A percentile compares a stretch with the other conserved stretches of the same genome.
Conservation (phyloP, 208 protist species). For the Leishmania mexicana region DNA sequence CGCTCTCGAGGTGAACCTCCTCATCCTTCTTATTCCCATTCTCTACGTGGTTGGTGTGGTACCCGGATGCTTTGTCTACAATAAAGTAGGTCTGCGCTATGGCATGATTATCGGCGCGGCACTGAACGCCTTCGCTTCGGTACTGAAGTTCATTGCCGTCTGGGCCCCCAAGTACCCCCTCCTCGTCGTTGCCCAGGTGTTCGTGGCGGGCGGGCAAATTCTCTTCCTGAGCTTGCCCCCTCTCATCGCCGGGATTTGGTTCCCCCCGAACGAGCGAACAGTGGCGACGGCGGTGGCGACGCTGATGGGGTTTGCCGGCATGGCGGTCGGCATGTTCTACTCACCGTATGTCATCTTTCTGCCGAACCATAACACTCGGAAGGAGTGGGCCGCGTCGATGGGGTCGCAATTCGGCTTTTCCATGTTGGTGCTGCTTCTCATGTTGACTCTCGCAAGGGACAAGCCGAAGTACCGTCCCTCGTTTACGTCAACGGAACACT, state of each 20-base stretch:
- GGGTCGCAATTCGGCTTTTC: conserved; percentile 41
- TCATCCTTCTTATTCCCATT: conserved; percentile 43
- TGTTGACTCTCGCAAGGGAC: conserved; percentile 24
- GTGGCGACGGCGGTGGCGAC: conserved; percentile 49
- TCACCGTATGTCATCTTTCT: conserved; percentile 46
- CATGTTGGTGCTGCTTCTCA: conserved; percentile 24
- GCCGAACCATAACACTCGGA: conserved; percentile 18
- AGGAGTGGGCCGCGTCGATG: conserved; percentile 34
- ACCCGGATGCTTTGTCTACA: conserved; percentile 46
- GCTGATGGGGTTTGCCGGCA: conserved; percentile 53
- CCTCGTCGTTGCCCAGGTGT: conserved; percentile 44
- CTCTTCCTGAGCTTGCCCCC: conserved; percentile 45
- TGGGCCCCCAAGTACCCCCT: conserved; percentile 38
- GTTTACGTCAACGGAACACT: conserved; percentile 23
- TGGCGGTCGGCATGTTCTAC: conserved; percentile 70
- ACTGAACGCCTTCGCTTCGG: conserved; percentile 29
- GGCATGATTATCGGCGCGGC: conserved; percentile 36
- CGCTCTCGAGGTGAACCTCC: conserved; percentile 44
- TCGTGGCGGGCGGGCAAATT: conserved; percentile 42
- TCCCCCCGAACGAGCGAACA: conserved; percentile 48
- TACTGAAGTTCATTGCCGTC: conserved; percentile 49
- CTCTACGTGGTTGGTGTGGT: conserved; percentile 45
- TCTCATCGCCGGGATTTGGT: conserved; percentile 56
- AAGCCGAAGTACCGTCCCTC: conserved; percentile 38
- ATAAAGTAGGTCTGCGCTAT: conserved; percentile 48